A percentile compares a stretch with the other conserved stretches of the same genome.
These are phyloP conservation scores for Atkinsonella texensis DNA, from an alignment of 2,329 filamentous ascomycete genomes.

Conservation along the genomic window DNA sequence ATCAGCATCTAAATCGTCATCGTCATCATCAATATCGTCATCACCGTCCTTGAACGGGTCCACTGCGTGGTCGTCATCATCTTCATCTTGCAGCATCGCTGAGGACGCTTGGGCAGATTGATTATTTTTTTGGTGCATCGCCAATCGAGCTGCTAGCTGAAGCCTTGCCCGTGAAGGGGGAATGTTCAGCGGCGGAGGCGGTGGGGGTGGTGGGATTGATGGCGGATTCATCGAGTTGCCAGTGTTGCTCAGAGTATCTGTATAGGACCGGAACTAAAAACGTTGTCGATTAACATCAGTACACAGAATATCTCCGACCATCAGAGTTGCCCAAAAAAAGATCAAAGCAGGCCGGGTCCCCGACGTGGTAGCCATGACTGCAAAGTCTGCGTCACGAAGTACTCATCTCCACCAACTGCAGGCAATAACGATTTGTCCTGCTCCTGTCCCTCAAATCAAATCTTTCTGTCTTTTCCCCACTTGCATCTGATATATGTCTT, in stretches of 20 bases:
- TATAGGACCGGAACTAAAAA: slow-evolving; percentile 45
- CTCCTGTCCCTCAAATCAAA: background rate
- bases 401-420: background rate
- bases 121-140: slow-evolving; percentile 58
- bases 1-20: slow-evolving; percentile 41
- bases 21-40: slow-evolving; percentile 28
- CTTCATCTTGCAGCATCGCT: slow-evolving; percentile 25
- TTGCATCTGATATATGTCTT: background rate
- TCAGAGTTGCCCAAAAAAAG: slow-evolving; percentile 6
- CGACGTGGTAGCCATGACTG: slow-evolving; percentile 6
- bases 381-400: slow-evolving; percentile 1
- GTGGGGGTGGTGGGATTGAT: slow-evolving; percentile 45
- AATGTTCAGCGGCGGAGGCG: slow-evolving; percentile 69
- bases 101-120: slow-evolving; percentile 34
- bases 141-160: slow-evolving; percentile 79
- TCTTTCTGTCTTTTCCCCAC: background rate
- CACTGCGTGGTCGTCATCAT: slow-evolving; percentile 26
- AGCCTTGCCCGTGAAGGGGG: slow-evolving; percentile 76
- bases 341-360: slow-evolving; percentile 6
- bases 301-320: slow-evolving; percentile 10
- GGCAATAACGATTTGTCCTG: background rate
- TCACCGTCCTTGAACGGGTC: slow-evolving; percentile 43
- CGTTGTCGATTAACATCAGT: background rate
- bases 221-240: slow-evolving; percentile 40
- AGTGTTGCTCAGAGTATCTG: slow-evolving; percentile 39